Evolutionary conservation across 139 green algal species (phyloP).

Genomic region (Chlorella sp.): DNA sequence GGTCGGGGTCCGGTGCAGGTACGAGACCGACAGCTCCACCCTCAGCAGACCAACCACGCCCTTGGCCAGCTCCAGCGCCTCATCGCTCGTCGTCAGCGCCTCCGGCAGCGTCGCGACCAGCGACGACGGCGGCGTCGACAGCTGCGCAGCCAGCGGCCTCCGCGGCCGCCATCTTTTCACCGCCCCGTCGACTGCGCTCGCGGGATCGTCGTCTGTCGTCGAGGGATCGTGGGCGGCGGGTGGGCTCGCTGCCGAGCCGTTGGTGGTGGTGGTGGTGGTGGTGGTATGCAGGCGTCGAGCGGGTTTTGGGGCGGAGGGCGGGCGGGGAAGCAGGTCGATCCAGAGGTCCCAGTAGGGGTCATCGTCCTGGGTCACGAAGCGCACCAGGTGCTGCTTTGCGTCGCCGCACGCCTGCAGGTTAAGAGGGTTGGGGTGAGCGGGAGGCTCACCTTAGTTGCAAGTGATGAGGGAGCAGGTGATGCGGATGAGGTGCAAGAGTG

Average conservation of each 20-base stretch:
- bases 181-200: too few species aligned
- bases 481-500: too few species aligned
- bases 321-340: neutral
- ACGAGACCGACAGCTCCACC: neutral
- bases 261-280: too few species aligned
- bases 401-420: neutral
- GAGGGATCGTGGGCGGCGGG: neutral
- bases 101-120: neutral
- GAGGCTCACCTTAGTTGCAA: too few species aligned
- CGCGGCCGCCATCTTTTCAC: too few species aligned
- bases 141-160: too few species aligned
- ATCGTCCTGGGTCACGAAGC: neutral
- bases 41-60: neutral
- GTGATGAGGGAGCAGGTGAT: too few species aligned
- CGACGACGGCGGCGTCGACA: neutral
- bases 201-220: too few species aligned
- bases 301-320: too few species aligned
- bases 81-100: neutral
- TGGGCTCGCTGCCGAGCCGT: neutral
- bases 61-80: neutral
- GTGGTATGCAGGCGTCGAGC: too few species aligned
- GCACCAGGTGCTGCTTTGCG: neutral
- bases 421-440: too few species aligned
- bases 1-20: neutral
- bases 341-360: neutral